Base-by-base conservation (phyloP, 31 red algal genomes). In the Asparagopsis taxiformis region DNA sequence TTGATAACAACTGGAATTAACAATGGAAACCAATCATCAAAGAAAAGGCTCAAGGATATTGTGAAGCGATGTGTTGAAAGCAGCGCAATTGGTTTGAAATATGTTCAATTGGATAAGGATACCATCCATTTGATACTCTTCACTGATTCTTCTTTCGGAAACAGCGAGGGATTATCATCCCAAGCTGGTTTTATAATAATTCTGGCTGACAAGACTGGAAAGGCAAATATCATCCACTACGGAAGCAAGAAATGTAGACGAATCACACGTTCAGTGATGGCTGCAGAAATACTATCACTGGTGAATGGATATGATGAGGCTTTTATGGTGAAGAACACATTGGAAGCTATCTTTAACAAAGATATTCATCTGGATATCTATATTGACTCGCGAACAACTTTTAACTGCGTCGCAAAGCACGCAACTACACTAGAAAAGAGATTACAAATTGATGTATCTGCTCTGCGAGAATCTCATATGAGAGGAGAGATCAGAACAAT, bases 361-460 rank as follows among this genome's bases (percentile, higher is more conserved):
- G 16, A 68, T 22, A 23, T 49, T 43, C 35, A 21, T 0, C 17
- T 68, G 39, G 64, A 48, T 19, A 37, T 44, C 17, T 68, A 48
- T 28, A 21, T 68, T 44, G 0, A 68, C 48, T 68, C 64, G 6
- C n/a, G 43, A 31, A 68, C 0, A 23, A 51, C 43, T n/a, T 51
- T 68, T 34, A 62, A 62, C 30, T 62, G 0, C 30, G 59, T 29
- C 19, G 21, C 7, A 62, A 62, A 30, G 21, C 24, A 50, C 33
- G 11, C 35, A 19, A 5, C 31, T 50, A 68, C 64, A 22, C 37
- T 68, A 48, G 64, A 68, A 23, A 44, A 51, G 38, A 17, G 64
- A 26, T 51, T 68, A 21, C 32, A 50, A 21, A 68, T 51, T 68
- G 32, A 68, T 68, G 38, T 48, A 21, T 8, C 38, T 17, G 64